Evolutionary conservation across 257 asterid species (phyloP).

Genomic region (Penstemon barbatus): DNA sequence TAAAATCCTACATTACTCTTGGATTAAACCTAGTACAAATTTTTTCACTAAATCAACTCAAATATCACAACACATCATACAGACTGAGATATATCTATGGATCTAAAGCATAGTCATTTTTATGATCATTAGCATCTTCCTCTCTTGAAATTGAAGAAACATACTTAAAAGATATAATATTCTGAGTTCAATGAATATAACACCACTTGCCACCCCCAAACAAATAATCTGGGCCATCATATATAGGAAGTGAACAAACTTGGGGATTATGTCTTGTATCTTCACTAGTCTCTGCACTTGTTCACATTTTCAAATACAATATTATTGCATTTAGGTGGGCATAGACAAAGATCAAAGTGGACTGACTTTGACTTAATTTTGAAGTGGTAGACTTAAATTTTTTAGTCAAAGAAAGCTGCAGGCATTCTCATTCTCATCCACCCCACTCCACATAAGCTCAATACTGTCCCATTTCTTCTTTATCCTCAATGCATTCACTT

Average conservation of each 20-base stretch:
- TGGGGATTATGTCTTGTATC: not conserved
- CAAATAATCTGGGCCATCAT: conserved; percentile 15
- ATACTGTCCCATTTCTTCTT: not conserved
- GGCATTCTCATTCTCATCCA: conserved; percentile 7
- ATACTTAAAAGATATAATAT: not conserved
- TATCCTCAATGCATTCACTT: not conserved
- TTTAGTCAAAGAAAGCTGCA: conserved; percentile 31
- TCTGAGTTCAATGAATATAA: conserved; percentile 24
- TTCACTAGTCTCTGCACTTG: not conserved
- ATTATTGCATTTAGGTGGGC: not conserved
- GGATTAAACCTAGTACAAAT: too few relatives aligned
- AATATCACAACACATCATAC: not conserved
- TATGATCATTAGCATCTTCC: not conserved
- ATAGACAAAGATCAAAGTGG: conserved; percentile 4
- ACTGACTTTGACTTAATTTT: conserved; percentile 24
- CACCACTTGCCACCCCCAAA: conserved; percentile 14
- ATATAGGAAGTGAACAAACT: not conserved
- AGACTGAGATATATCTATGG: not conserved
- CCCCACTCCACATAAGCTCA: conserved; percentile 22
- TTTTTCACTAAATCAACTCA: not conserved
- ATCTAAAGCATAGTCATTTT: too few relatives aligned
- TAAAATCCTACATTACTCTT: too few relatives aligned
- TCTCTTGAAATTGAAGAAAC: conserved; percentile 15
- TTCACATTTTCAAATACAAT: not conserved
- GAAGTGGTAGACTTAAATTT: conserved; percentile 27